Evolutionary conservation across 2,329 filamentous ascomycete species (phyloP).

Genomic region (Cryphonectria nitschkei): DNA sequence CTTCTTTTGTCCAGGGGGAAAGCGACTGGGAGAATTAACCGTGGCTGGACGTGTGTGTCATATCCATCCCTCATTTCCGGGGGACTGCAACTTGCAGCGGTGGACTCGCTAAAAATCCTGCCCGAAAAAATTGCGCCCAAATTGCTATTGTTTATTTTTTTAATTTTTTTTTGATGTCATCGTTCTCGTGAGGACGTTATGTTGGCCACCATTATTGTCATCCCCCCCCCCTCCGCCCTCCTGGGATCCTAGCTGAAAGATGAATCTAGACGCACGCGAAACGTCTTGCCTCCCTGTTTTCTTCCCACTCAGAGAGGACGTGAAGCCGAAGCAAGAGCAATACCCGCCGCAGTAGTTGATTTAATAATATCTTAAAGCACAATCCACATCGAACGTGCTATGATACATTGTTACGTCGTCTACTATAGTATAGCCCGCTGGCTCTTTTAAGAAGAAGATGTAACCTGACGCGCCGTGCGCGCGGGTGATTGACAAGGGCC

Average conservation of each 20-base stretch:
- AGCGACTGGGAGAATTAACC: neutral
- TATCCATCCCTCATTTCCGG: slow-evolving; percentile 25
- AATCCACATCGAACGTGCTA: slow-evolving; percentile 11
- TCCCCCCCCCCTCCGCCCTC: no score
- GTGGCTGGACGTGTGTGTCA: slow-evolving; percentile 19
- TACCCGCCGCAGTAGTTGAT: neutral
- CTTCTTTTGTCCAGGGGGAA: neutral
- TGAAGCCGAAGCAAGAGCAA: neutral
- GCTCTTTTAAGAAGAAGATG: neutral
- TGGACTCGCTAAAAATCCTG: slow-evolving; percentile 23
- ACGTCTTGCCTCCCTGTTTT: neutral
- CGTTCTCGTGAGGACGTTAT: neutral
- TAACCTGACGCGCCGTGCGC: slow-evolving; percentile 25
- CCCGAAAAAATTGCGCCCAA: slow-evolving; percentile 22
- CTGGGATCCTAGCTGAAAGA: neutral
- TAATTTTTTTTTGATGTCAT: slow-evolving; percentile 27
- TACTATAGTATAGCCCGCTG: slow-evolving; percentile 2
- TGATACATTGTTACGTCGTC: neutral
- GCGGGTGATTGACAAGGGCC: slow-evolving; percentile 25
- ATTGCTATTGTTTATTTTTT: slow-evolving; percentile 11
- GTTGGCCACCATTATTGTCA: neutral
- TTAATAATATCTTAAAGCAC: no score
- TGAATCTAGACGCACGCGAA: neutral
- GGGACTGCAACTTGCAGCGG: slow-evolving; percentile 12
- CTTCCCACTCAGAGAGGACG: neutral